Conservation (phyloP, 2,329 filamentous ascomycete genomes). For the Metarhizium album region DNA sequence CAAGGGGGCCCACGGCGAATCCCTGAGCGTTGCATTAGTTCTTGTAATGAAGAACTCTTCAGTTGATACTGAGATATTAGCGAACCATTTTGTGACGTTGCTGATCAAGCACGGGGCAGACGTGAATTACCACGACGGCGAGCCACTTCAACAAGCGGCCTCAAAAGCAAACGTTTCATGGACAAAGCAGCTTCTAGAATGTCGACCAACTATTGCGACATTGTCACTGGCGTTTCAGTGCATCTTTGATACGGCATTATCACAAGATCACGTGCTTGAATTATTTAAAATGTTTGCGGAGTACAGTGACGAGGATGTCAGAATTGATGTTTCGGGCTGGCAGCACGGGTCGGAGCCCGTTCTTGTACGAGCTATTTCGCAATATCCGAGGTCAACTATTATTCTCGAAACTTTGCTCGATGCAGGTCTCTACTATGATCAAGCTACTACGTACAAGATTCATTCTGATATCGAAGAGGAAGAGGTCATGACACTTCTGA, state of each 20-base stretch:
- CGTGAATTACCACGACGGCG: slow-evolving; percentile 41
- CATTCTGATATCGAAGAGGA: slow-evolving; percentile 35
- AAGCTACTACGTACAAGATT: slow-evolving; percentile 32
- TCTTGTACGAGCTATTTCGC: slow-evolving; percentile 40
- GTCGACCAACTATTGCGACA: slow-evolving; percentile 37
- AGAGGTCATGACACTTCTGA: slow-evolving; percentile 45
- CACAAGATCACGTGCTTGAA: slow-evolving; percentile 38
- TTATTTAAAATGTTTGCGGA: slow-evolving; percentile 42
- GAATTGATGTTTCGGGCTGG: slow-evolving; percentile 39
- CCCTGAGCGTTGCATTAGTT: slow-evolving; percentile 34
- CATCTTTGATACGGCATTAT: slow-evolving; percentile 40
- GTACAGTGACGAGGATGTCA: slow-evolving; percentile 33
- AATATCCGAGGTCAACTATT: slow-evolving; percentile 42
- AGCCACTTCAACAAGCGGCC: slow-evolving; percentile 43
- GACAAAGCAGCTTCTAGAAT: slow-evolving; percentile 37
- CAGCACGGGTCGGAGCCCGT: slow-evolving; percentile 34
- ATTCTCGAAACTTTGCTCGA: slow-evolving; percentile 44
- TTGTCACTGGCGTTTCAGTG: slow-evolving; percentile 44
- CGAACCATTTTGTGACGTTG: slow-evolving; percentile 33
- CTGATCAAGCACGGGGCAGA: slow-evolving; percentile 29
- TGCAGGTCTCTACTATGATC: slow-evolving; percentile 49
- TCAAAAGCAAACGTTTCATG: slow-evolving; percentile 38
- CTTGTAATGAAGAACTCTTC: slow-evolving; percentile 33
- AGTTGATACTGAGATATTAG: slow-evolving; percentile 26
- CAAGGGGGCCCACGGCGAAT: slow-evolving; percentile 36